Conservation (phyloP, 2,329 filamentous ascomycete genomes). For the Rhinocladiella mackenziei region DNA sequence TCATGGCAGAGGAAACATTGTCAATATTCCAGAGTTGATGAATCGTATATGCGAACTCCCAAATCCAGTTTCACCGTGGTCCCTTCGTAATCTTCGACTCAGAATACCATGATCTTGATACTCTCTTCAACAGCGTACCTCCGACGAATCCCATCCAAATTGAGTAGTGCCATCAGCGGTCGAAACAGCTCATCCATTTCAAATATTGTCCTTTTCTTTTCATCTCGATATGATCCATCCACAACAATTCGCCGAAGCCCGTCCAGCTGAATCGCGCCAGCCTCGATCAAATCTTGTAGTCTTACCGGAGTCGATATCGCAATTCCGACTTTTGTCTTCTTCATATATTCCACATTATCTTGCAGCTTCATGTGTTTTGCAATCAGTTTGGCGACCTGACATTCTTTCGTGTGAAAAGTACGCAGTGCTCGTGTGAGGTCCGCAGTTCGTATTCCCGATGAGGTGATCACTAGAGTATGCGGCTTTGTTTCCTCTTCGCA, state of each 20-base stretch:
- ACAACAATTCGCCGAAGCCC: slow-evolving; percentile 76
- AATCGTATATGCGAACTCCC: not conserved
- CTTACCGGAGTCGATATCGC: slow-evolving; percentile 86
- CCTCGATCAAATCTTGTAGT: slow-evolving; percentile 74
- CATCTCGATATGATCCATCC: slow-evolving; percentile 88
- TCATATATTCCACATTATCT: slow-evolving; percentile 74
- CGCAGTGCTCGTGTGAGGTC: slow-evolving; percentile 61
- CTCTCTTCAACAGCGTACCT: slow-evolving; percentile 13
- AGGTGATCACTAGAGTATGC: slow-evolving; percentile 85
- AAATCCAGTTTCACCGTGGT: not conserved
- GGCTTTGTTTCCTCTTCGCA: slow-evolving; percentile 67
- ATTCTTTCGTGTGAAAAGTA: slow-evolving; percentile 47
- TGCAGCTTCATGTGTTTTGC: slow-evolving; percentile 97
- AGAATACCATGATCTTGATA: slow-evolving; percentile 27
- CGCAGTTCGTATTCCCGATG: slow-evolving; percentile 78
- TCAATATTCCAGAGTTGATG: not conserved
- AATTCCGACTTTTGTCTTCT: slow-evolving; percentile 68
- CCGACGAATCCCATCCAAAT: slow-evolving; percentile 58
- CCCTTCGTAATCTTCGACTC: not conserved
- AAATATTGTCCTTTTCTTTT: slow-evolving; percentile 88
- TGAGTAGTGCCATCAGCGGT: slow-evolving; percentile 71
- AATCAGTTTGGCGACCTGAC: slow-evolving; percentile 83
- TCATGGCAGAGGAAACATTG: not conserved
- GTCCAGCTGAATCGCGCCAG: slow-evolving; percentile 70
- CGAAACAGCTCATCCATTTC: slow-evolving; percentile 93